Evolutionary conservation across 106 monocot genomes (phyloP), one percentile per base, ranked within the genome.

Genomic region (Allium cepa): DNA sequence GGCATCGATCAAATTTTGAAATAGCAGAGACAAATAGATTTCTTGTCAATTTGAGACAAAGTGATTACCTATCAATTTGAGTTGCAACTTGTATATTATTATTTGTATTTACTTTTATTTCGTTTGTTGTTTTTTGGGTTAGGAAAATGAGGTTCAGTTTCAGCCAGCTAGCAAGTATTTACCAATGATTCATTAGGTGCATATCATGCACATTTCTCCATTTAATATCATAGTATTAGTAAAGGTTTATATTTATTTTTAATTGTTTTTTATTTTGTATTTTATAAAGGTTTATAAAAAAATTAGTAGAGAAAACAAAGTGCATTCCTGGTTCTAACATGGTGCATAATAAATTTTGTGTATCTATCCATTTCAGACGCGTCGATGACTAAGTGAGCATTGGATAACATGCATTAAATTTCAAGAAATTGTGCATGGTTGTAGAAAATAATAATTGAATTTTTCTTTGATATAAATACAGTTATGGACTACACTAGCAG

Each of bases 301-400:
- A 72, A 49, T 56, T 90, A 56, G 17, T 83, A 26, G 81, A 84
- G 78, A 81, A 77, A 67, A 84, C 26, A 53, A 74, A 81, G 62
- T 53, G 46, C n/a, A 78, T 76, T 26, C 70, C 69, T 36, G 90
- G 90, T 12, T 72, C 83, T 50, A 83, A 78, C 64, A 80, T 90
- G 66, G 90, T 86, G 86, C 78, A 90, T 81, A 86, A 90, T 76
- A 86, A 80, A 72, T 90, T 90, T 68, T 90, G 90, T 53, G 59
- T 81, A 28, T 90, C 90, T 46, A 86, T 90, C 68, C 90, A 90
- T 49, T 90, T 76, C 60, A 70, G 90, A 50, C 78, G 83, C 50
- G 86, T 86, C 6, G 86, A 86, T 53, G 90, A 86, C 69, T 47
- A 53, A 67, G 75, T 75, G 22, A 59, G 59, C 36, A 56, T 72